Conservation (phyloP, 2,329 filamentous ascomycete genomes). For the Beauveria caledonica region DNA sequence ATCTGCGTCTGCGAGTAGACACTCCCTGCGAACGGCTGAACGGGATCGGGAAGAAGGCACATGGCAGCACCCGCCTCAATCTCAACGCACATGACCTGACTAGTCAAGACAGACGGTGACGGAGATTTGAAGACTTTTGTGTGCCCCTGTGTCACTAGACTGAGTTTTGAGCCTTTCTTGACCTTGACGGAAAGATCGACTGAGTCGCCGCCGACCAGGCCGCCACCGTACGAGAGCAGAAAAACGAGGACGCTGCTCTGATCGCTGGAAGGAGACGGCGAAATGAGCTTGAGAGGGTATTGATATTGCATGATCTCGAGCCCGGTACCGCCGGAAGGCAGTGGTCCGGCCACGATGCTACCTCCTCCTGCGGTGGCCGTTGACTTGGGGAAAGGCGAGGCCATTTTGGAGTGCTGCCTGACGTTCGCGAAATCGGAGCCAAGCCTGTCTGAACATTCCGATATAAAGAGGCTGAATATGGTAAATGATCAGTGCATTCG, state of each 20-base stretch:
- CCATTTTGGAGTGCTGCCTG: conserved; percentile 27
- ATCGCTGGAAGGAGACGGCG: conserved; percentile 58
- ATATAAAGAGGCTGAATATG: background rate
- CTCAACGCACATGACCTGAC: conserved; percentile 45
- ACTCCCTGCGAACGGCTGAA: conserved; percentile 81
- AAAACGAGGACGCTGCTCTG: conserved; percentile 72
- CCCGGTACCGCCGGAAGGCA: conserved; percentile 63
- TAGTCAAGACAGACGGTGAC: conserved; percentile 44
- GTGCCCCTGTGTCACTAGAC: conserved; percentile 64
- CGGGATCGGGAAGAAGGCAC: conserved; percentile 77
- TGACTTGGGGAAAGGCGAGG: conserved; percentile 69
- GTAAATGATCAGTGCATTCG: no score
- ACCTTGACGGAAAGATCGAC: conserved; percentile 67
- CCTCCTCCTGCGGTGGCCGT: conserved; percentile 71
- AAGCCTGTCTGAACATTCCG: background rate
- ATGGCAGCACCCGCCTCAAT: conserved; percentile 45
- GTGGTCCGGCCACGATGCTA: conserved; percentile 61
- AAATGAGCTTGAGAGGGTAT: conserved; percentile 90
- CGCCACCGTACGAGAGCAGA: conserved; percentile 88
- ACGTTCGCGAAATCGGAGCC: background rate
- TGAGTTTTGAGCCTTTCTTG: conserved; percentile 56
- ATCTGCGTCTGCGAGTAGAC: conserved; percentile 78
- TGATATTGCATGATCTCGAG: conserved; percentile 75
- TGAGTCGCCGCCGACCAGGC: conserved; percentile 78
- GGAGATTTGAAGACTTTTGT: conserved; percentile 92